Base-by-base conservation (phyloP, 225 moss, liverwort and hornwort genomes). In the Bryum argenteum region DNA sequence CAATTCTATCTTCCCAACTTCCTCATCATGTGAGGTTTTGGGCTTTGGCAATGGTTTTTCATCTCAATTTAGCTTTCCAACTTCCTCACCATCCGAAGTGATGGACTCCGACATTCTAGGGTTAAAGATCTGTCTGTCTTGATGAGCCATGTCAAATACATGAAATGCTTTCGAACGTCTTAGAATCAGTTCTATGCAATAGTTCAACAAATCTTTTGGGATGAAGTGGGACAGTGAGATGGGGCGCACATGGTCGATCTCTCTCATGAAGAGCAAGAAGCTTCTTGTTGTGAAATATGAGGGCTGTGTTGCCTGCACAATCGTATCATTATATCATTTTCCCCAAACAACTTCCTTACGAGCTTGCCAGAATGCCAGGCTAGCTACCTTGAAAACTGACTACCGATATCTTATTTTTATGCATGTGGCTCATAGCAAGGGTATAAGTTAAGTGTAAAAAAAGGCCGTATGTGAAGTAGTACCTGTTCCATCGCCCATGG, bases 241-340 rank as follows among this genome's bases (percentile, higher is more conserved):
- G 59, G n/a, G 6, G 48, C 63, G 3, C 59, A 74, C 79, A 79
- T 28, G 70, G 79, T 75, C 39, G 70, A 23, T 79, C 79, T 48
- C 54, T 71, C 69, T 91, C 91, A 24, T 75, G 74, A 37, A 59
- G 37, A 3, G 33, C 58, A 33, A 58, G 58, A 58, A 58, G 58
- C 58, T 28, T 58, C 28, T 24, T 57, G 57, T 58, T 58, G 9
- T 58, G 58, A 14, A 58, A 58, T 16, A 16, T 16, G 1, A 58
- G 62, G 54, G 86, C 74, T 18, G 84, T 86, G 64, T 91, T 91
- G 10, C 39, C 83, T 85, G 85, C 76, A 67, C 39, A 52, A 41
- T 58, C 21, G 21, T 17, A 10, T 47, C 10, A 20, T 11, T 40
- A 11, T 13, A 42, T 12, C 23, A 40, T 16, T 56, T 14, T 24